A percentile compares a stretch with the other conserved stretches of the same genome.
These are phyloP conservation scores for Phytophthora capsici DNA, from an alignment of 352 stramenopile species.

Conservation along the genomic window DNA sequence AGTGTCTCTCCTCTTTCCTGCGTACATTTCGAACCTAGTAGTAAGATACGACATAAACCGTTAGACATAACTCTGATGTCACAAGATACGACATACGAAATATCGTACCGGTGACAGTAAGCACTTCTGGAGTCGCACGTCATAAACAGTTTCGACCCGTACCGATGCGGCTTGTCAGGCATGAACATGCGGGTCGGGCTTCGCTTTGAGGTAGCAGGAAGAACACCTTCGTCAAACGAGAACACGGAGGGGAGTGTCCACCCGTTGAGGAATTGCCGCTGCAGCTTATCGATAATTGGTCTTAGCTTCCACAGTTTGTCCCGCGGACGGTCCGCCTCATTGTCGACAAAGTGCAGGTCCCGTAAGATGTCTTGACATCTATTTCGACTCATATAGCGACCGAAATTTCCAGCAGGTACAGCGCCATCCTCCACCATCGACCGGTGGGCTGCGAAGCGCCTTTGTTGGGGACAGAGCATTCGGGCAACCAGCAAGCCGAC, in stretches of 20 bases:
- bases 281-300: constrained; percentile 1
- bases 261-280: constrained; percentile 7
- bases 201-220: constrained; percentile 21
- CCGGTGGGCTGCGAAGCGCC: constrained; percentile 23
- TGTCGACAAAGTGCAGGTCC: constrained; percentile 6
- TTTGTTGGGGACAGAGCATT: too few relatives aligned
- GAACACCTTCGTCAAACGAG: constrained; percentile 38
- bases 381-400: constrained; percentile 19
- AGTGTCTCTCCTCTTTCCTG: neutral
- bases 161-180: constrained; percentile 20
- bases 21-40: neutral
- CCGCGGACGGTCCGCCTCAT: neutral
- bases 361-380: constrained; percentile 18
- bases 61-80: neutral
- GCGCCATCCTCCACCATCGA: constrained; percentile 10
- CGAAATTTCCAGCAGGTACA: constrained; percentile 19
- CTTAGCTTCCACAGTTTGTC: constrained; percentile 38
- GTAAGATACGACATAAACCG: neutral
- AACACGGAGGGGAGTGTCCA: constrained; percentile 14
- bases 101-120: constrained; percentile 13
- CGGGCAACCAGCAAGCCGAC: too few relatives aligned
- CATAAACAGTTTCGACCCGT: constrained; percentile 26
- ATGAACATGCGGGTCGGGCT: constrained; percentile 42
- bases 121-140: constrained; percentile 1
- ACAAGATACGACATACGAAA: neutral